Base-by-base conservation (phyloP, 768 basidiomycete genomes). In the Gautieria morchelliformis region DNA sequence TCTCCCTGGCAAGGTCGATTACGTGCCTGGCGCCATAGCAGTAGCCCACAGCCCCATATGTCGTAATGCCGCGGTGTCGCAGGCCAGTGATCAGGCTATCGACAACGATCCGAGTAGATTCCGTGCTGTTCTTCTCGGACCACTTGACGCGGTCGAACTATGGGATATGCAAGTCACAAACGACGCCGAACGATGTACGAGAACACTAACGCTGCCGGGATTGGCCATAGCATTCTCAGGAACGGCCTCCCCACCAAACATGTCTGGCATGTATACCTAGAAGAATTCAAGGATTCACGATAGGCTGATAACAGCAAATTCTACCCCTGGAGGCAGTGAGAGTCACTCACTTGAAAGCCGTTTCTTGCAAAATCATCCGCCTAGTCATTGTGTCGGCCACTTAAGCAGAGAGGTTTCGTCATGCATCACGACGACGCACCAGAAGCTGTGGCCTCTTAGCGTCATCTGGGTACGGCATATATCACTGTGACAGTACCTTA, bases 11-110 rank as follows among this genome's bases (percentile, higher is more conserved):
- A 17, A 63, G 58, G 45, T 63, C 61, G 49, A 60, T 40, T 32
- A 59, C 59, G 53, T 62, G 62, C 15, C 61, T 51, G 30, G 62
- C 65, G 7, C 67, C 67, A 27, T 60, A 64, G 60, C 68, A 69
- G 63, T 63, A 67, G 1, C 65, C 65, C 12, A 63, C 60, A 12
- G 63, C 65, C 0, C 62, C 65, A 33, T 66, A 60, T 22, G 56
- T 48, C 19, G 52, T 58, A 20, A 70, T 57, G 22, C 67, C 70
- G 44, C 67, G 47, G 5, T 56, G 63, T 44, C 63, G 63, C 48
- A 71, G 63, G 24, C 53, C 61, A 4, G 44, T 61, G 20, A 66
- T 46, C 42, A 64, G 53, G 15, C 59, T 61, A 62, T 67, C 65
- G 19, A 67, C 19, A 9, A 35, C 12, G 2, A 61, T 52, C 15